Evolutionary conservation across 306 rosid genomes (phyloP).

Genomic region (Fagus sylvatica): DNA sequence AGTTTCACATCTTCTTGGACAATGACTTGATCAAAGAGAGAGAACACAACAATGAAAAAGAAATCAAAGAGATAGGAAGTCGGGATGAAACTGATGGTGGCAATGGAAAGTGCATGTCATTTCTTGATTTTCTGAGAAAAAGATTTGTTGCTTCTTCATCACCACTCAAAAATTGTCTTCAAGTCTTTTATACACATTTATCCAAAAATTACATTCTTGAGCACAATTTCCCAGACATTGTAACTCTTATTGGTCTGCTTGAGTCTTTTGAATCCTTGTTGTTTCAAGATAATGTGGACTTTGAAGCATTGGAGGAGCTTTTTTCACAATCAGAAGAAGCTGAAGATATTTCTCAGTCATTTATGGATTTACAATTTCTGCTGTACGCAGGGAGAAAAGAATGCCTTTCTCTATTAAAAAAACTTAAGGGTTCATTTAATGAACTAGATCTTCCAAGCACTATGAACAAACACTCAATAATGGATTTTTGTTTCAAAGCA

Average conservation of each 20-base stretch:
- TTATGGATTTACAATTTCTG: neutral
- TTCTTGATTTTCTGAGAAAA: constrained; percentile 54
- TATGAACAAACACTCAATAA: constrained; percentile 14
- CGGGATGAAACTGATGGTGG: constrained; percentile 16
- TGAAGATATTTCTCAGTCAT: constrained; percentile 18
- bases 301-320: constrained; percentile 42
- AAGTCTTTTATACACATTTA: constrained; percentile 48
- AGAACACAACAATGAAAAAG: constrained; percentile 3
- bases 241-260: constrained; percentile 24
- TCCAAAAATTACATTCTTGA: constrained; percentile 42
- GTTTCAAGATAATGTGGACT: constrained; percentile 31
- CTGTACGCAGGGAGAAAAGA: constrained; percentile 38
- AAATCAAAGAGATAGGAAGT: constrained; percentile 12
- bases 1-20: constrained; percentile 48
- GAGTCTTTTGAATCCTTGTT: constrained; percentile 41
- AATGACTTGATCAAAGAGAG: constrained; percentile 38
- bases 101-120: constrained; percentile 31
- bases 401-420: constrained; percentile 43
- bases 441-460: constrained; percentile 45
- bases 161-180: constrained; percentile 40
- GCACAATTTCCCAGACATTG: constrained; percentile 34
- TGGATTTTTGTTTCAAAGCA: constrained; percentile 51
- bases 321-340: constrained; percentile 28
- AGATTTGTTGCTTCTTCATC: constrained; percentile 33
- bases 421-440: constrained; percentile 40